These are phyloP conservation scores for Pseudopyrenochaeta lycopersici DNA, from an alignment of 2,329 filamentous ascomycete species.

Conservation along the genomic window DNA sequence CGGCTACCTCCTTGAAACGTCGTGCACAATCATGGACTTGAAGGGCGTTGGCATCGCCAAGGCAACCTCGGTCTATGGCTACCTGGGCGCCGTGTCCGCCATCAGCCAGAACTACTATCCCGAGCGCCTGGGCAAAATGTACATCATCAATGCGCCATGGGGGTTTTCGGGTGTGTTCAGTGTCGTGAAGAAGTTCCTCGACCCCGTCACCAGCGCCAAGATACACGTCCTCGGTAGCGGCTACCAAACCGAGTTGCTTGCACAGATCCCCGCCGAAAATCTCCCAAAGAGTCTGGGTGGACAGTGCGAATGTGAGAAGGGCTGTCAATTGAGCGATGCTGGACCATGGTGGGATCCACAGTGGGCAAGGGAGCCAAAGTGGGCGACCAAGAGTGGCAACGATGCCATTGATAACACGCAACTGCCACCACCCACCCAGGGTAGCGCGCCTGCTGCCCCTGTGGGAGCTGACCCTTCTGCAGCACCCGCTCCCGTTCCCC, in stretches of 20 bases:
- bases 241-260: conserved; percentile 85
- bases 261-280: conserved; percentile 88
- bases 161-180: conserved; percentile 88
- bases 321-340: conserved; percentile 85
- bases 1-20: conserved; percentile 91
- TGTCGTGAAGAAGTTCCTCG: conserved; percentile 91
- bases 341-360: conserved; percentile 85
- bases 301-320: conserved; percentile 79
- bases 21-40: conserved; percentile 97
- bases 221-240: conserved; percentile 85
- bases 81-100: conserved; percentile 82
- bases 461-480: conserved; percentile 20
- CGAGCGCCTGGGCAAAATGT: conserved; percentile 93
- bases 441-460: conserved; percentile 26
- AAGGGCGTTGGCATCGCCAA: conserved; percentile 90
- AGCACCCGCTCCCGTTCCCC: conserved; percentile 41
- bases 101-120: conserved; percentile 99
- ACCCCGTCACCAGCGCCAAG: conserved; percentile 95
- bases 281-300: conserved; percentile 88
- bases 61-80: conserved; percentile 84
- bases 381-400: conserved; percentile 52
- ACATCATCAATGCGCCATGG: conserved; percentile 98
- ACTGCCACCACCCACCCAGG: conserved; percentile 37
- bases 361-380: conserved; percentile 68
- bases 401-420: conserved; percentile 44